These are phyloP conservation scores for Hibiscus tridactylites DNA, from an alignment of 345 rosid species.

Conservation along the genomic window DNA sequence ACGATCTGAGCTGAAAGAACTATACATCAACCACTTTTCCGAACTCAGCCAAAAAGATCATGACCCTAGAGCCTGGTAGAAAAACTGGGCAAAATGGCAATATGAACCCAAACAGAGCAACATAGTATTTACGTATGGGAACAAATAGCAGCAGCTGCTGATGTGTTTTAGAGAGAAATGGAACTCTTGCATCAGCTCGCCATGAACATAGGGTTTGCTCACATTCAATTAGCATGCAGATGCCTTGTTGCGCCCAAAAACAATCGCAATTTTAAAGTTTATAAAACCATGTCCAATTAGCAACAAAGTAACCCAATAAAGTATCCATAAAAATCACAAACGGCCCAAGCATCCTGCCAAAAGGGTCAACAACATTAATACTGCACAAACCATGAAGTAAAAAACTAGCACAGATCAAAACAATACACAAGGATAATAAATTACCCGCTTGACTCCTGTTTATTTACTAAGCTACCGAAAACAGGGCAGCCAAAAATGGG, in stretches of 20 bases:
- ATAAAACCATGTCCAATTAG: constrained; percentile 31
- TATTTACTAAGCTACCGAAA: constrained; percentile 26
- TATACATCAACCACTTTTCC: background rate
- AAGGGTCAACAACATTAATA: constrained; percentile 37
- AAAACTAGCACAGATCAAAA: constrained; percentile 17
- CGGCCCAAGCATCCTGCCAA: constrained; percentile 50
- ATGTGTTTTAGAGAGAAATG: constrained; percentile 4
- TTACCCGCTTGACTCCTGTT: constrained; percentile 41
- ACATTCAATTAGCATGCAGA: constrained; percentile 20
- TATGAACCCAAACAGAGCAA: constrained; percentile 9
- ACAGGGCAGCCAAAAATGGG: constrained; percentile 25
- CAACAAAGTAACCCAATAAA: constrained; percentile 38
- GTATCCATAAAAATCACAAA: constrained; percentile 37
- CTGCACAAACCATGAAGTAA: constrained; percentile 12
- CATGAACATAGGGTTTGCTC: constrained; percentile 16
- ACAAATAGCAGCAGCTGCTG: background rate
- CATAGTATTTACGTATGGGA: background rate
- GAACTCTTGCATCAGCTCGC: constrained; percentile 15
- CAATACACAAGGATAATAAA: constrained; percentile 11
- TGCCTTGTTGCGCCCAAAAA: constrained; percentile 29
- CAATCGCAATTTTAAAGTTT: constrained; percentile 20
- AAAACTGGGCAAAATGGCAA: background rate
- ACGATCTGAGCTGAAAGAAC: constrained; percentile 3
- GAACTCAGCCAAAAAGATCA: constrained; percentile 3
- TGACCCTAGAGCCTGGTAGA: constrained; percentile 2